phyloP scores from a whole-genome alignment of 2,329 filamentous ascomycete genomes.

The Claviceps cyperi region DNA sequence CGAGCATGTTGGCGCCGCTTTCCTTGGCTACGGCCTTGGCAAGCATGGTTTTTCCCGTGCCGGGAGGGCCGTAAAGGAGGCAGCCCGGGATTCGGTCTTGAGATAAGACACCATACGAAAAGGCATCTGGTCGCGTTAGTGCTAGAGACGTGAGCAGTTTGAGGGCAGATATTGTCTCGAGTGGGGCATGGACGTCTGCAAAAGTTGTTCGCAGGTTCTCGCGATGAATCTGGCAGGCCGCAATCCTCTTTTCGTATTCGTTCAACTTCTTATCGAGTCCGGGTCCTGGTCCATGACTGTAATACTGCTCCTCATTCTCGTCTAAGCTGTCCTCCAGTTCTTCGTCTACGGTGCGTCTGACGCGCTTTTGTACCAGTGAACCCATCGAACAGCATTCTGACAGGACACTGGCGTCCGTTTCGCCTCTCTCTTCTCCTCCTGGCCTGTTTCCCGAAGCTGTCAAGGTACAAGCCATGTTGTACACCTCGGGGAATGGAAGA shows the following conservation, averaged over 20 bases:
- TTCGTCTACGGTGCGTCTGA: constrained; percentile 17
- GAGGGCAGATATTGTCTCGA: constrained; percentile 72
- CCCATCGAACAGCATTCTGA: constrained; percentile 19
- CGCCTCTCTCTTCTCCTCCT: neutral
- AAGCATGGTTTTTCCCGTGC: constrained; percentile 58
- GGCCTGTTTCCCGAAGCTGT: constrained; percentile 12
- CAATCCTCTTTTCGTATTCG: constrained; percentile 67
- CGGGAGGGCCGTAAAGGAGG: constrained; percentile 76
- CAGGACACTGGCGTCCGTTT: constrained; percentile 12
- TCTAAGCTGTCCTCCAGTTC: constrained; percentile 13
- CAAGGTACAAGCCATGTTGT: constrained; percentile 22
- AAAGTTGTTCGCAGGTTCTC: constrained; percentile 78
- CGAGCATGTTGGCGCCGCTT: constrained; percentile 59
- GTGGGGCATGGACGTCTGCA: constrained; percentile 67
- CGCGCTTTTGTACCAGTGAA: constrained; percentile 17
- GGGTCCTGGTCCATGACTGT: constrained; percentile 14
- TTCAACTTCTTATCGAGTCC: constrained; percentile 36
- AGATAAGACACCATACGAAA: constrained; percentile 84
- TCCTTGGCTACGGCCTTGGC: constrained; percentile 57
- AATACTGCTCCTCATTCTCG: constrained; percentile 13
- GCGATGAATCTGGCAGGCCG: constrained; percentile 69
- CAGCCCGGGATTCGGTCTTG: constrained; percentile 84
- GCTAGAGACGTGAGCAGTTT: constrained; percentile 82
- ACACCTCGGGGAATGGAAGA: constrained; percentile 24
- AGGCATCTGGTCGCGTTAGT: constrained; percentile 80